Evolutionary conservation across 805 yeast species (phyloP), one percentile per base, ranked within the genome.

Genomic region (Candida broadrunensis): DNA sequence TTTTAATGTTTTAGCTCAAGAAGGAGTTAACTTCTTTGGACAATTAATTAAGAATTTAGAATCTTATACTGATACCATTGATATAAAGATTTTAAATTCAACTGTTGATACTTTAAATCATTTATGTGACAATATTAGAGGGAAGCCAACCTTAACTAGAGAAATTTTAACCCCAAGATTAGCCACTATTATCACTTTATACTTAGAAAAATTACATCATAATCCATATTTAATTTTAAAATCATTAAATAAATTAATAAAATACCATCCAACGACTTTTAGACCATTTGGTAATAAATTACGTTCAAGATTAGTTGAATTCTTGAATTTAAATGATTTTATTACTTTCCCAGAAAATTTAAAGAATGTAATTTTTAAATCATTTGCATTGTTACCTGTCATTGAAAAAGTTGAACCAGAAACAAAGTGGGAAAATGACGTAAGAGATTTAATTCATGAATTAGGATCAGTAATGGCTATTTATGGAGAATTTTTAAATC

Each of bases 161-260:
- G 96, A 89, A 55, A 67, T 85, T 7, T 72, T 88, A 42, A 86
- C 95, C 2, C 95, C 97, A 6, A 82, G 82, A 50, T 66, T 91
- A 42, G 79, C 86, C 8, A 69, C 72, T 2, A 77, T 85, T 33
- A 77, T 88, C 43, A 61, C 75, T 14, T 58, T 74, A 5, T 68
- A 81, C 37, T 52, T 88, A 41, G 78, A 72, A 3, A 57, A 58
- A 33, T 30, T 70, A 13, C 58, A 53, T 23, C 51, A 35, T 34
- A 44, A 46, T 20, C 67, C 74, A 2, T 47, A 63, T 25, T 51
- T 71, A 11, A 58, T 72, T 26, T 54, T 70, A 21, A 53, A 42
- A 11, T 60, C 67, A 0, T 65, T 65, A 49, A 50, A 56, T 19
- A 64, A 58, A 24, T 54, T 83, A 19, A 64, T 84, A 25, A 56